Evolutionary conservation across 805 yeast species (phyloP), one percentile per base, ranked within the genome.

Genomic region (Myxozyma nipponensis): DNA sequence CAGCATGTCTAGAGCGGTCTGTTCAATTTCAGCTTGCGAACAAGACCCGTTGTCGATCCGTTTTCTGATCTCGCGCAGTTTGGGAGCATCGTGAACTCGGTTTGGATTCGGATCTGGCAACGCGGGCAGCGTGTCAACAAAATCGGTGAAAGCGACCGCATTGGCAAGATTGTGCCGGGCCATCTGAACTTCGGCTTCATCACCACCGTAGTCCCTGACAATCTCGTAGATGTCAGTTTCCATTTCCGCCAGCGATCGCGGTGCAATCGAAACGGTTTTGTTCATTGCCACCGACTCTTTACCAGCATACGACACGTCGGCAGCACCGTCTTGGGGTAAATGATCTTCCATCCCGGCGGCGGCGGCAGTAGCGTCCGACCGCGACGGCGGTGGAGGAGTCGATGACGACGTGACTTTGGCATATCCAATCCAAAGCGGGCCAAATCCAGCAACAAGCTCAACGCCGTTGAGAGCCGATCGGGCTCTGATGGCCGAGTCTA

Each of bases 41-140:
- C 81, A 64, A 7, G 65, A 61, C 44, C 80, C 78, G 6, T 75
- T 68, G 64, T 84, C 90, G 49, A 86, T 72, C 26, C 73, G 70
- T 66, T 91, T 90, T 50, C 98, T 77, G 50, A 89, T 75, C 62
- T 93, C 98, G 48, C 98, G 75, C 49, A 91, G 72, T 56, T 81
- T 85, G 3, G 96, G 91, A 0, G 96, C 86, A 66, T 89, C 96
- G 68, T 86, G 89, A 47, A 79, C 82, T 55, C 95, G 79, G 24
- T 77, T 72, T 1, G 81, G 70, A 22, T 77, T 69, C 26, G 90
- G 83, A 48, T 83, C 89, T 0, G 96, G 95, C 25, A 86, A 72
- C 4, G 90, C 84, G 2, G 62, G 77, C 19, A 67, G 72, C 67
- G 56, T 73, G 47, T 50, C 42, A 30, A 57, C 28, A 50, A 62